phyloP scores from a whole-genome alignment of 2,329 filamentous ascomycete species.

The Trichoderma sp. region DNA sequence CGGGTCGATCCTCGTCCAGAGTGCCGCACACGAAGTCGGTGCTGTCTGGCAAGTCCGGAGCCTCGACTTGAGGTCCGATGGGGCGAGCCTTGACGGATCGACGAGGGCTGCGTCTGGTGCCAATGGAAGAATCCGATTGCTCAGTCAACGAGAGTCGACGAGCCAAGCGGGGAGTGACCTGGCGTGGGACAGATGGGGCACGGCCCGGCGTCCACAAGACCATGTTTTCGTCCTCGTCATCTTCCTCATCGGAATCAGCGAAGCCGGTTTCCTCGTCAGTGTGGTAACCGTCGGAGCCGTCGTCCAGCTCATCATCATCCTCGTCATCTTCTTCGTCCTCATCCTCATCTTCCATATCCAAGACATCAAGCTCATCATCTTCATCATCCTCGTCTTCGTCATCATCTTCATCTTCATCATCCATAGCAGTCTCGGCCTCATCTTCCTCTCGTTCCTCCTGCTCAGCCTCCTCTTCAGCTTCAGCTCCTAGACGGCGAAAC shows the following conservation, averaged over 20 bases:
- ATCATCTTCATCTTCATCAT: conserved; percentile 46
- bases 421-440: conserved; percentile 31
- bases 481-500: conserved; percentile 80
- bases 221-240: conserved; percentile 62
- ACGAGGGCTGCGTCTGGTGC: conserved; percentile 39
- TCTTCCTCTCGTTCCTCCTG: conserved; percentile 65
- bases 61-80: conserved; percentile 42
- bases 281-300: conserved; percentile 65
- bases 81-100: conserved; percentile 29
- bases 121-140: conserved; percentile 60
- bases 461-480: conserved; percentile 85
- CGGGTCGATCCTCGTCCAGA: conserved; percentile 86
- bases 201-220: conserved; percentile 54
- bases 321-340: conserved; percentile 36
- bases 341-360: conserved; percentile 44
- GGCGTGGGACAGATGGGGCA: conserved; percentile 35
- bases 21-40: conserved; percentile 99
- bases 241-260: conserved; percentile 65
- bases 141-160: conserved; percentile 42
- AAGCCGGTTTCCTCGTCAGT: conserved; percentile 70
- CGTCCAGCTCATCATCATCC: conserved; percentile 52
- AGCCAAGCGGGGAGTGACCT: conserved; percentile 35
- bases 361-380: conserved; percentile 44
- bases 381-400: conserved; percentile 41
- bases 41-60: conserved; percentile 88